Conservation (phyloP, 805 yeast genomes). For the Wickerhamomyces bovis region DNA sequence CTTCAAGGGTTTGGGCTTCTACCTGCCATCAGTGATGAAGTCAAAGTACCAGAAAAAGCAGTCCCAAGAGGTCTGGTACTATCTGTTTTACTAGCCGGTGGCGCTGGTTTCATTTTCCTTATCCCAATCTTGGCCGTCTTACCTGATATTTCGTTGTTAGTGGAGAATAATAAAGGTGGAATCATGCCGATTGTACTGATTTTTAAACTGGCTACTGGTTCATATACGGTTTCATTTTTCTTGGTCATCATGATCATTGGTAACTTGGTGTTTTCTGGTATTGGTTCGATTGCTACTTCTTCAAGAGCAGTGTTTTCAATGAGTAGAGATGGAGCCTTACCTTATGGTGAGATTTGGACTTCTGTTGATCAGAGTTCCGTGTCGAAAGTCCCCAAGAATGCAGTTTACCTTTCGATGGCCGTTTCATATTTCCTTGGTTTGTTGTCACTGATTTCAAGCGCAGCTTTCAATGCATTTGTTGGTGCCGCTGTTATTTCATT, state of each 20-base stretch:
- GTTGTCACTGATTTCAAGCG: conserved; percentile 59
- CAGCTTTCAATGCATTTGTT: conserved; percentile 79
- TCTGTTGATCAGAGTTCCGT: conserved; percentile 51
- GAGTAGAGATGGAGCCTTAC: conserved; percentile 80
- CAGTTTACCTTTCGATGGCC: conserved; percentile 57
- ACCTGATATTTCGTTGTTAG: conserved; percentile 53
- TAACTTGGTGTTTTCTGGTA: conserved; percentile 67
- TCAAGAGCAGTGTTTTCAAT: conserved; percentile 78
- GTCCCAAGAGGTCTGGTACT: conserved; percentile 69
- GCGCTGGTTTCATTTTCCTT: conserved; percentile 68
- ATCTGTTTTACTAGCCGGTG: conserved; percentile 56
- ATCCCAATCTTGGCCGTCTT: conserved; percentile 66
- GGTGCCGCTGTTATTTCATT: conserved; percentile 76
- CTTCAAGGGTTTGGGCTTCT: conserved; percentile 80
- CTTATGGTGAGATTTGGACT: conserved; percentile 58
- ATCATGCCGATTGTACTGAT: conserved; percentile 76
- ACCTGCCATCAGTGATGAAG: conserved; percentile 80
- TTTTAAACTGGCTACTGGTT: conserved; percentile 64
- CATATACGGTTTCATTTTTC: conserved; percentile 61
- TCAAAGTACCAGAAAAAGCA: conserved; percentile 63
- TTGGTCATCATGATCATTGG: conserved; percentile 62
- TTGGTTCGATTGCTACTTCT: conserved; percentile 75
- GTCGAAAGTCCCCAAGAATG: conserved; percentile 63
- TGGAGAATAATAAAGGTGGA: conserved; percentile 52
- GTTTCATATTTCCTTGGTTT: conserved; percentile 56